These are phyloP conservation scores for Salix caprea DNA, from an alignment of 345 rosid species.

Conservation along the genomic window DNA sequence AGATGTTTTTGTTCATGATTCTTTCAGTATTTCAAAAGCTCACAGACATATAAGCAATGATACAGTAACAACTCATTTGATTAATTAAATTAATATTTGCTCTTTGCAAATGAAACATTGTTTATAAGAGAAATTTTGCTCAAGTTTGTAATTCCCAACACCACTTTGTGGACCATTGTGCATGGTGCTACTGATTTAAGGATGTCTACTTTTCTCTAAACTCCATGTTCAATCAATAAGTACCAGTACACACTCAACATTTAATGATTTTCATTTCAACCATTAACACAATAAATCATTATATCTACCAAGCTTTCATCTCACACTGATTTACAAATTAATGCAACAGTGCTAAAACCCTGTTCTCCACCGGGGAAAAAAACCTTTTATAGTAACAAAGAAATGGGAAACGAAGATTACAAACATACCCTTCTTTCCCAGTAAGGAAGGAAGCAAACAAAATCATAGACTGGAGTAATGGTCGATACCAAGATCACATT, in stretches of 20 bases:
- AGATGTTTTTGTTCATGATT: background rate
- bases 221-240: background rate
- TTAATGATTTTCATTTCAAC: background rate
- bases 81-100: background rate
- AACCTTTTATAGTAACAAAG: background rate
- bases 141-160: background rate
- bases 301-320: background rate
- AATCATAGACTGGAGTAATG: conserved; percentile 60
- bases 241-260: background rate
- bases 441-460: conserved; percentile 63
- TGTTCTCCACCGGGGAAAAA: background rate
- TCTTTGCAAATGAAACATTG: background rate
- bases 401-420: background rate
- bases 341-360: no score
- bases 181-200: background rate
- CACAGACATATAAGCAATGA: no score
- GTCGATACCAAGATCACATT: conserved; percentile 49
- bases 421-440: conserved; percentile 70
- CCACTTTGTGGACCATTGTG: background rate
- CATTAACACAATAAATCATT: background rate
- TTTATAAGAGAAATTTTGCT: background rate
- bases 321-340: background rate
- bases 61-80: background rate
- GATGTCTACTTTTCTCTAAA: background rate
- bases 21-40: background rate